Conservation (phyloP, 108 stramenopile species). For the Skeletonema tropicum region DNA sequence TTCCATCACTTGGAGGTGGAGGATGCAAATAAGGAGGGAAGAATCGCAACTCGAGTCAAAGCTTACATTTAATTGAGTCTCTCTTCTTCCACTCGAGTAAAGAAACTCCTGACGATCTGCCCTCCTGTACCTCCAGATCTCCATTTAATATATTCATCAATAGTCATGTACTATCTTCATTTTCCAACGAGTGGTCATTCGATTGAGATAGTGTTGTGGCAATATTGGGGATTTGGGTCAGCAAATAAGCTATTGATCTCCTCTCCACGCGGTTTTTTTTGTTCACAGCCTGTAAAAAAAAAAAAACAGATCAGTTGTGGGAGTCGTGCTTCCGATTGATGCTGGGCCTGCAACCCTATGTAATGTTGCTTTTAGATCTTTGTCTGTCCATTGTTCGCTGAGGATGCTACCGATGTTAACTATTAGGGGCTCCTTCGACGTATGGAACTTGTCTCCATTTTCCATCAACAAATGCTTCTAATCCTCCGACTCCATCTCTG, state of each 20-base stretch:
- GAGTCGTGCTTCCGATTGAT: conserved; percentile 15
- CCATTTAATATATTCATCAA: conserved; percentile 70
- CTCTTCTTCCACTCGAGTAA: conserved; percentile 41
- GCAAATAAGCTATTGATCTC: conserved; percentile 73
- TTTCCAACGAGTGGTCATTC: conserved; percentile 2
- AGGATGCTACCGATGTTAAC: conserved; percentile 72
- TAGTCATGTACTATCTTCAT: conserved; percentile 41
- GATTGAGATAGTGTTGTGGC: conserved; percentile 19
- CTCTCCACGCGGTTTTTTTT: conserved; percentile 33
- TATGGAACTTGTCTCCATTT: conserved; percentile 64
- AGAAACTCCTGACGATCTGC: conserved; percentile 56
- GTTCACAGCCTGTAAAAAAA: conserved; percentile 34
- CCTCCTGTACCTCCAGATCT: conserved; percentile 57
- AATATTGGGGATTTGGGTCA: conserved; percentile 61
- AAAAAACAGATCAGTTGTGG: conserved; percentile 17
- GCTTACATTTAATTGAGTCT: conserved; percentile 13
- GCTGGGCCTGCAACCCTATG: conserved; percentile 73
- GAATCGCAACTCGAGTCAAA: background rate
- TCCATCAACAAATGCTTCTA: conserved; percentile 54
- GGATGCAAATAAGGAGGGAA: conserved; percentile 29
- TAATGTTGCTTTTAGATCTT: conserved; percentile 58
- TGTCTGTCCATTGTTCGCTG: conserved; percentile 61
- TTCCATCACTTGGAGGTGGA: conserved; percentile 41
- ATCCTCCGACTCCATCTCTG: conserved; percentile 65
- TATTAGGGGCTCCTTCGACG: conserved; percentile 54